phyloP scores from a whole-genome alignment of 805 yeast genomes.

The Candida boidinii region DNA sequence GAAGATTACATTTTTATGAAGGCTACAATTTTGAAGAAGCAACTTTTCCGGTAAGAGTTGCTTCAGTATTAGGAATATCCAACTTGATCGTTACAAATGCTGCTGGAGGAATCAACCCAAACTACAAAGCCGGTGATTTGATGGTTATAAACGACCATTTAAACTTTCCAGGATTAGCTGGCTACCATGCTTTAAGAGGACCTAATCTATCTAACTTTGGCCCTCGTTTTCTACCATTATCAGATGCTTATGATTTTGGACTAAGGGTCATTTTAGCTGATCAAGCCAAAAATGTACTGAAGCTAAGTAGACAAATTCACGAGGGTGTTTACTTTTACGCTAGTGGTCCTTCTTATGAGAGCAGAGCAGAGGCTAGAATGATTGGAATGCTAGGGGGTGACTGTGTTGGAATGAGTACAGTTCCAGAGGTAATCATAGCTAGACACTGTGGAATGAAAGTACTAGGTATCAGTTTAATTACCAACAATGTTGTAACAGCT shows the following conservation, averaged over 20 bases:
- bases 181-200: constrained; percentile 81
- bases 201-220: constrained; percentile 76
- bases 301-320: constrained; percentile 49
- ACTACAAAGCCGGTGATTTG: constrained; percentile 72
- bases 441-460: constrained; percentile 81
- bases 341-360: constrained; percentile 91
- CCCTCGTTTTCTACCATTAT: constrained; percentile 78
- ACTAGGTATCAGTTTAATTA: constrained; percentile 77
- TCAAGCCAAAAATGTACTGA: constrained; percentile 34
- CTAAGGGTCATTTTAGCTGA: constrained; percentile 55
- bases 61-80: constrained; percentile 52
- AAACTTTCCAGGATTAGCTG: constrained; percentile 86
- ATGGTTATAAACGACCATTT: constrained; percentile 89
- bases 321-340: constrained; percentile 86
- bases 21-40: constrained; percentile 80
- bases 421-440: constrained; percentile 91
- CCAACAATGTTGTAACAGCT: constrained; percentile 71
- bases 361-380: constrained; percentile 84
- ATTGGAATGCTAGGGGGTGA: constrained; percentile 73
- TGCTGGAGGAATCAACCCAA: constrained; percentile 77
- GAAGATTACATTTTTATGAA: constrained; percentile 87
- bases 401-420: constrained; percentile 97
- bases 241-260: constrained; percentile 80
- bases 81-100: constrained; percentile 86
- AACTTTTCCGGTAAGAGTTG: constrained; percentile 77